Conservation (phyloP, 2,329 filamentous ascomycete species). For the Aureobasidium zeae region DNA sequence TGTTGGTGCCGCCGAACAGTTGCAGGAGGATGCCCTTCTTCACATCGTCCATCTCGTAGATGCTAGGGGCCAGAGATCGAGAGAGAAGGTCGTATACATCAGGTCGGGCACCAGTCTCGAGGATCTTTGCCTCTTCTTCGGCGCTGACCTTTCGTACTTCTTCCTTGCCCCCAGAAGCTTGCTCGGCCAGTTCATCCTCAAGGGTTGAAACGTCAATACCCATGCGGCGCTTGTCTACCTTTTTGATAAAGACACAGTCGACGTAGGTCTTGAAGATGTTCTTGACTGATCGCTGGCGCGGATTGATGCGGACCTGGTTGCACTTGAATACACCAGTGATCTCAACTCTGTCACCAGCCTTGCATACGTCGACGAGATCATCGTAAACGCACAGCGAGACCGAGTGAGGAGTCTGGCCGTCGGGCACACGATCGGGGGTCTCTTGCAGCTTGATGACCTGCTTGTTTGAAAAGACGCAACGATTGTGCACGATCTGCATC, state of each 20-base stretch:
- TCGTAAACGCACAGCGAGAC: conserved; percentile 95
- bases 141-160: conserved; percentile 74
- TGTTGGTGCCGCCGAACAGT: conserved; percentile 95
- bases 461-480: conserved; percentile 90
- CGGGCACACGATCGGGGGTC: conserved; percentile 86
- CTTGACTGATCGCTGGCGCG: conserved; percentile 84
- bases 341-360: conserved; percentile 90
- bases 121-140: conserved; percentile 86
- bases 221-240: conserved; percentile 90
- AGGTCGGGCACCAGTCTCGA: conserved; percentile 62
- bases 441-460: conserved; percentile 98
- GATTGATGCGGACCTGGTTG: conserved; percentile 87
- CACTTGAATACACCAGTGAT: conserved; percentile 96
- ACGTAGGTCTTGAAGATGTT: conserved; percentile 97
- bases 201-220: conserved; percentile 85
- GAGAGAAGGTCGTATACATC: conserved; percentile 92
- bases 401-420: conserved; percentile 93
- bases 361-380: conserved; percentile 94
- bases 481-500: conserved; percentile 97
- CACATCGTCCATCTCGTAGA: conserved; percentile 97
- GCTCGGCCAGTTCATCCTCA: conserved; percentile 68
- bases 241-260: conserved; percentile 90
- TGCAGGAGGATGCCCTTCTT: conserved; percentile 98
- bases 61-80: conserved; percentile 82
- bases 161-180: conserved; percentile 61